These are phyloP conservation scores for Papilionanthe hybrid DNA, from an alignment of 116 monocot species.

Conservation along the genomic window DNA sequence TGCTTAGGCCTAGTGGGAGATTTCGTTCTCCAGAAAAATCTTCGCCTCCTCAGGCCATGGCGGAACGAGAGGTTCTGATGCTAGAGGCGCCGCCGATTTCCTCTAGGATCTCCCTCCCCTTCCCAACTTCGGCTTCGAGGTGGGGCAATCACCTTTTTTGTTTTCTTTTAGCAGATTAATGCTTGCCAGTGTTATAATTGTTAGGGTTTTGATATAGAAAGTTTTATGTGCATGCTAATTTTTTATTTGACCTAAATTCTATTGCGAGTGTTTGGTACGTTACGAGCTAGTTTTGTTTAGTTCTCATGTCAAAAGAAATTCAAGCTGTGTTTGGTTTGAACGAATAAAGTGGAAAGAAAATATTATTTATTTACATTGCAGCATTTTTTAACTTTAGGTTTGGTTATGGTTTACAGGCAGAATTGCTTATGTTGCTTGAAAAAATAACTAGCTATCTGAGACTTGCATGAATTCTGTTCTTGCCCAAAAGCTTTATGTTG, in stretches of 20 bases:
- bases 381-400: too few relatives aligned
- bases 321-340: too few relatives aligned
- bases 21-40: too few relatives aligned
- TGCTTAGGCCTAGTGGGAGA: not conserved
- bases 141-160: conserved; percentile 10
- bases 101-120: conserved; percentile 78
- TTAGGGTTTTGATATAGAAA: not conserved
- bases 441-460: too few relatives aligned
- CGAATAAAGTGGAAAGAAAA: too few relatives aligned
- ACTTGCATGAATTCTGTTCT: too few relatives aligned
- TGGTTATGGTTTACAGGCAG: too few relatives aligned
- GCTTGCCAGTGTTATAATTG: not conserved
- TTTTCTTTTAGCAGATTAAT: not conserved
- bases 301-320: not conserved
- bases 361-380: too few relatives aligned
- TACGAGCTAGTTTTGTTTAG: not conserved
- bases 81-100: conserved; percentile 91
- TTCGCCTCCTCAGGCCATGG: conserved; percentile 16
- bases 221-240: not conserved
- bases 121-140: conserved; percentile 60
- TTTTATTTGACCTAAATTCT: not conserved
- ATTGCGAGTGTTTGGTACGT: not conserved
- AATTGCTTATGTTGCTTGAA: too few relatives aligned
- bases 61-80: conserved; percentile 72
- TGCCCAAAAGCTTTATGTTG: too few relatives aligned